Percentiles rank a stretch among this genome's conserved stretches.
phyloP scores from a whole-genome alignment of 306 rosid species.

The Dalbergia cochinchinensis region DNA sequence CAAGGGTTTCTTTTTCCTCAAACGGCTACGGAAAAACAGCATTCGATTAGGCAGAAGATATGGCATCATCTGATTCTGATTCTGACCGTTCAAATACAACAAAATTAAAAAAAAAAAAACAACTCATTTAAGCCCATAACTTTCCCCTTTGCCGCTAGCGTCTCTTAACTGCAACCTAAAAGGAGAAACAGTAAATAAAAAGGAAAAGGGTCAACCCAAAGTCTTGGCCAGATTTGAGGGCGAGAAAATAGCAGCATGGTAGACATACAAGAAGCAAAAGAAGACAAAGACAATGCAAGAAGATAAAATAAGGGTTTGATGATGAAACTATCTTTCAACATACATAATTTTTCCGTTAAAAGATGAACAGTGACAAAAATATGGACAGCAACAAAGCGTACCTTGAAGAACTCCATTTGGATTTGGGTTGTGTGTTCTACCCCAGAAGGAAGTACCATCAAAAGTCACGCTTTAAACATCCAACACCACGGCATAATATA shows the following conservation, averaged over 20 bases:
- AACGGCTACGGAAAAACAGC: neutral
- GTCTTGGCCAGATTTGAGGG: slow-evolving; percentile 29
- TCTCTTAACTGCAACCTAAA: neutral
- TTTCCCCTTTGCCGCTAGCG: neutral
- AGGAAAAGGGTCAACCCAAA: neutral
- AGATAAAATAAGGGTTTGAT: slow-evolving; percentile 28
- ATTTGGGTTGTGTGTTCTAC: slow-evolving; percentile 26
- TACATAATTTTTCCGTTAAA: slow-evolving; percentile 51
- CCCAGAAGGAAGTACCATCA: slow-evolving; percentile 52
- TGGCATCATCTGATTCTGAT: slow-evolving; percentile 21
- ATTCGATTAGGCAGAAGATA: neutral
- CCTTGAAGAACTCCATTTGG: slow-evolving; percentile 40
- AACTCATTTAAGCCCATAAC: neutral
- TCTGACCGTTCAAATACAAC: neutral
- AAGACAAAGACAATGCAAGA: neutral
- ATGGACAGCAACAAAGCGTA: slow-evolving; percentile 25
- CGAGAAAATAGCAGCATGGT: neutral
- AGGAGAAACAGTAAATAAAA: neutral
- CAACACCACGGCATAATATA: neutral
- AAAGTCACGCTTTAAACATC: slow-evolving; percentile 62
- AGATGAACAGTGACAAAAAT: slow-evolving; percentile 44
- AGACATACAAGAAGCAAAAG: slow-evolving; percentile 11
- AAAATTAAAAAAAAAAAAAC: neutral
- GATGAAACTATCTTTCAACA: neutral
- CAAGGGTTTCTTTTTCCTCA: slow-evolving; percentile 18